Percentiles rank a stretch among this genome's conserved stretches.
phyloP scores from a whole-genome alignment of 768 basidiomycete genomes.

The Hortiboletus campestris region DNA sequence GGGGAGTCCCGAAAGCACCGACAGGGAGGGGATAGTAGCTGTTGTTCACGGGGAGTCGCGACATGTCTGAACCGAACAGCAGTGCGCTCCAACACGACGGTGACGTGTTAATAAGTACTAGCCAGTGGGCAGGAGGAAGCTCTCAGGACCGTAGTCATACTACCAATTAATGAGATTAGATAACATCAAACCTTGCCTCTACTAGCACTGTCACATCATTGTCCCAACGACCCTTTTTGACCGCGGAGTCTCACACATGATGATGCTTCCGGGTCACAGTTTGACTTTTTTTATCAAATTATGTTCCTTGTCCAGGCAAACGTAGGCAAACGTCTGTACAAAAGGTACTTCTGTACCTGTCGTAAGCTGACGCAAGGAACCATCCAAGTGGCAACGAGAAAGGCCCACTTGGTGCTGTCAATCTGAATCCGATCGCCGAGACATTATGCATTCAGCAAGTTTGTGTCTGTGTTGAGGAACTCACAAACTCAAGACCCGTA shows the following conservation, averaged over 20 bases:
- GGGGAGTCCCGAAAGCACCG: constrained; percentile 28
- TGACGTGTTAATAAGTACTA: not conserved
- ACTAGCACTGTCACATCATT: not conserved
- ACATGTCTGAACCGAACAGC: constrained; percentile 13
- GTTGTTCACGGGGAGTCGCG: constrained; percentile 26
- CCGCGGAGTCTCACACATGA: not conserved
- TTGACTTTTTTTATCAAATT: no score
- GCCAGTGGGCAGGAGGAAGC: not conserved
- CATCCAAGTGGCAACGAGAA: no score
- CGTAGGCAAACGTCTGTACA: no score
- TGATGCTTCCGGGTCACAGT: not conserved
- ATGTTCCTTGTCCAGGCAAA: no score
- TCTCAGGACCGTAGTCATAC: not conserved
- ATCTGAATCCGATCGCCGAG: no score
- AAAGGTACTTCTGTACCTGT: no score
- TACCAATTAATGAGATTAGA: constrained; percentile 15
- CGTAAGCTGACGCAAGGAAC: no score
- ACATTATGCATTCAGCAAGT: no score
- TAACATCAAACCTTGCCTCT: constrained; percentile 4
- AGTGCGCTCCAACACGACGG: not conserved
- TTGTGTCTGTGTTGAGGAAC: not conserved
- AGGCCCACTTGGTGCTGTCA: no score
- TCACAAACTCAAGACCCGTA: no score
- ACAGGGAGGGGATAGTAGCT: constrained; percentile 35
- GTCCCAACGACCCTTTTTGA: not conserved